Base-by-base conservation (phyloP, 2,329 filamentous ascomycete species). In the Paracorniculantispora psalliotae region DNA sequence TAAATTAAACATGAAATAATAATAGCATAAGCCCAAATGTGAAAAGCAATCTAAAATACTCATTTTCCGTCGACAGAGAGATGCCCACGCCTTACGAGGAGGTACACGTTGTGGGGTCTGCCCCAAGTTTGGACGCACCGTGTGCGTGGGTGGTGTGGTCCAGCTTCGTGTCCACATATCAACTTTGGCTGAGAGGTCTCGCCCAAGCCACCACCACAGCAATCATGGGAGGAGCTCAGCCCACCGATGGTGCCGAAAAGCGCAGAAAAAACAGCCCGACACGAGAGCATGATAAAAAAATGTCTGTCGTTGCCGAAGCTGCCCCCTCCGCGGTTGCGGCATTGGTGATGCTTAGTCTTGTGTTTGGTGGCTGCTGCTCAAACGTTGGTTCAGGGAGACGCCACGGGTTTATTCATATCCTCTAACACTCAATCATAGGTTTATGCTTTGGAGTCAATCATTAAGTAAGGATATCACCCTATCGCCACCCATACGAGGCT, bases 311-410 rank as follows among this genome's bases (percentile, higher is more conserved):
- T 30, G 25, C 35, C n/a, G 35, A 53, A n/a, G 37, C 53, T 23
- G 68, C 65, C 4, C 67, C 71, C 6, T 67, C 70, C 28, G 52
- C 74, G 81, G 72, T 90, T 39, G 81, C 83, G 59, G 78, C 87
- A 48, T 78, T 80, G 23, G 78, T 81, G 59, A 96, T 96, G 82
- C 81, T 93, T 60, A 81, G 81, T 54, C 82, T 97, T 64, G 97
- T 99, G 61, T 97, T 99, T 73, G 94, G 94, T 54, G 94, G 94
- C 30, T 96, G 92, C 71, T 96, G 92, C 76, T 91, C 91, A 37
- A 96, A 96, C 81, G 92, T 92, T 78, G 74, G 85, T 26, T 5
- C 17, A 19, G 35, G 48, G 43, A 30, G 46, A 49, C 59, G 2
- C n/a, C 33, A 17, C 2, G 28, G 13, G 26, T 8, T 3, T 26